Evolutionary conservation across 2,329 filamentous ascomycete species (phyloP).

Genomic region (Cordyceps fumosorosea): DNA sequence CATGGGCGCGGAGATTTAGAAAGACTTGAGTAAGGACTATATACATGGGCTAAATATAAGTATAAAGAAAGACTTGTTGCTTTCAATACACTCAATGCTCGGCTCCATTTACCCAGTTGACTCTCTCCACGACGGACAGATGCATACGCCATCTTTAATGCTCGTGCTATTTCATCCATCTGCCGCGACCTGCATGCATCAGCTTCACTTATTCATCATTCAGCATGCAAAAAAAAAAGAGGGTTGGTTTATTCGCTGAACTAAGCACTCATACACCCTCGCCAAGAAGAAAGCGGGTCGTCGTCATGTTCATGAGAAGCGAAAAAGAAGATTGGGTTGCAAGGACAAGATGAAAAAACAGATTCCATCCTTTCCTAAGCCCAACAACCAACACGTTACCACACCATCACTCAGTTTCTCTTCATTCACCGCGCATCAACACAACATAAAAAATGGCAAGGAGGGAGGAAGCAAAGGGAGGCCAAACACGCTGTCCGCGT

Average conservation of each 20-base stretch:
- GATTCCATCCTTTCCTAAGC: not conserved
- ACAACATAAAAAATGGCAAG: not conserved
- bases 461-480: not conserved
- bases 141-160: too few species aligned
- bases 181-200: too few species aligned
- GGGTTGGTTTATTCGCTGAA: not conserved
- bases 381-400: not conserved
- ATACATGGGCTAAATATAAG: not conserved
- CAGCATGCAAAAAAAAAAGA: not conserved
- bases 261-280: not conserved
- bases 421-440: not conserved
- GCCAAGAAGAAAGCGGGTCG: not conserved
- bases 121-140: too few species aligned
- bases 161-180: too few species aligned
- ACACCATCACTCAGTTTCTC: not conserved
- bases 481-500: not conserved
- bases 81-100: too few species aligned
- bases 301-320: not conserved
- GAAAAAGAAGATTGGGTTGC: not conserved
- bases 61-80: not conserved
- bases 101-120: too few species aligned
- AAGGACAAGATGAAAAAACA: not conserved
- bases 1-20: constrained; percentile 42
- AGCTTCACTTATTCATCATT: too few species aligned
- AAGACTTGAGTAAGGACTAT: constrained; percentile 12